Evolutionary conservation across 23 red algal species (phyloP).

Genomic region (Gracilaria gracilis): DNA sequence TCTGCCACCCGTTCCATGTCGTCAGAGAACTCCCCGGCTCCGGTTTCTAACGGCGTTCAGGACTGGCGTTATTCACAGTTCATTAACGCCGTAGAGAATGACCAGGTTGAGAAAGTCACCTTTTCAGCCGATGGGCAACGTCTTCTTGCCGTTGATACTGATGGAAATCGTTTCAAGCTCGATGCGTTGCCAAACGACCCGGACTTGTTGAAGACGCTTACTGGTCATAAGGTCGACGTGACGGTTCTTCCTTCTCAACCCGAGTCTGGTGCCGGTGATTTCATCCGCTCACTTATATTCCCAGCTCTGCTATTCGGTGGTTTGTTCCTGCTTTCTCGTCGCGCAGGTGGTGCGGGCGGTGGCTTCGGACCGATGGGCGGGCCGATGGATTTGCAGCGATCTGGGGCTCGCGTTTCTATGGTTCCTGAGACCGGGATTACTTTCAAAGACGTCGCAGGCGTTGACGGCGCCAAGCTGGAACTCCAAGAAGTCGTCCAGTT

Average conservation of each 20-base stretch:
- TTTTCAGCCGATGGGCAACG: slow-evolving; percentile 94
- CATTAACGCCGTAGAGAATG: slow-evolving; percentile 78
- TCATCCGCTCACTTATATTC: slow-evolving; percentile 95
- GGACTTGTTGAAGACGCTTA: slow-evolving; percentile 86
- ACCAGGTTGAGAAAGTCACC: slow-evolving; percentile 97
- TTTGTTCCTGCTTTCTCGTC: slow-evolving; percentile 91
- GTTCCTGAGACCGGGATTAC: slow-evolving; percentile 97
- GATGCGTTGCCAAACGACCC: slow-evolving; percentile 97
- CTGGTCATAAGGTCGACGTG: slow-evolving; percentile 96
- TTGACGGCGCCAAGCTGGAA: slow-evolving; percentile 95
- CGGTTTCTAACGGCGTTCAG: slow-evolving; percentile 43
- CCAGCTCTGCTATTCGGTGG: slow-evolving; percentile 96
- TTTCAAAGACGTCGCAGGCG: slow-evolving; percentile 96
- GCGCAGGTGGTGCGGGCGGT: slow-evolving; percentile 76
- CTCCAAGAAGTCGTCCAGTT: slow-evolving; percentile 97
- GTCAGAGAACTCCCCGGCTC: background rate
- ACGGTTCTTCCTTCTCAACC: slow-evolving; percentile 93
- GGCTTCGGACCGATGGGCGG: slow-evolving; percentile 79
- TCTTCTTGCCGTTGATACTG: slow-evolving; percentile 91
- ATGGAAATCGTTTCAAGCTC: slow-evolving; percentile 93
- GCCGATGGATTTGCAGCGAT: slow-evolving; percentile 94
- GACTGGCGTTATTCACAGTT: slow-evolving; percentile 98
- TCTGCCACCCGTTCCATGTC: slow-evolving; percentile 25
- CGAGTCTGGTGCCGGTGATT: slow-evolving; percentile 84
- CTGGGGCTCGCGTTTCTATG: slow-evolving; percentile 90